Evolutionary conservation across 768 basidiomycete species (phyloP).

Genomic region (Macrolepiota albuminosa): DNA sequence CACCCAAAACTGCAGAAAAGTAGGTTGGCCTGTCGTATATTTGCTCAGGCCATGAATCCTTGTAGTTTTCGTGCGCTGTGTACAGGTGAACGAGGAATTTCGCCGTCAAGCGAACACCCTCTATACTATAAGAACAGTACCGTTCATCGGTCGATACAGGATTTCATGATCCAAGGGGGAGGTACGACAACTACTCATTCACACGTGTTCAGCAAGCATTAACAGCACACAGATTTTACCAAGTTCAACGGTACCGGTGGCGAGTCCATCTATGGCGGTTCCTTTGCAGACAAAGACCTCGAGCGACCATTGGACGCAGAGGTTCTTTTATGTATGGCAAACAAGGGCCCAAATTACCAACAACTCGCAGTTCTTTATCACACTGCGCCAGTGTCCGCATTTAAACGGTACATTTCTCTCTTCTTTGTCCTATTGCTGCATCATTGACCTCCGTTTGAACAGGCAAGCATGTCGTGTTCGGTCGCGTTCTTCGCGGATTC

Average conservation of each 20-base stretch:
- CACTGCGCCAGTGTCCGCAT: conserved; percentile 70
- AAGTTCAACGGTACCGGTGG: conserved; percentile 77
- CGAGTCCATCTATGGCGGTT: conserved; percentile 73
- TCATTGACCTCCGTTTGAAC: background rate
- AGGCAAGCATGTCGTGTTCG: conserved; percentile 54
- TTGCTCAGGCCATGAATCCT: conserved; percentile 2
- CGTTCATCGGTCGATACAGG: conserved; percentile 73
- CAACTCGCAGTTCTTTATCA: conserved; percentile 84
- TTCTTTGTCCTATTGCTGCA: background rate
- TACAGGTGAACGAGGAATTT: conserved; percentile 81
- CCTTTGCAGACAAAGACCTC: conserved; percentile 78
- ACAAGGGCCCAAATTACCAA: conserved; percentile 80
- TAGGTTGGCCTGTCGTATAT: conserved; percentile 20
- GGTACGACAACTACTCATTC: conserved; percentile 41
- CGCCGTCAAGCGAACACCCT: conserved; percentile 53
- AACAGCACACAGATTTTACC: conserved; percentile 54
- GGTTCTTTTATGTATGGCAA: conserved; percentile 88
- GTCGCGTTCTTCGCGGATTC: conserved; percentile 54
- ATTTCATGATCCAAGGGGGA: conserved; percentile 81
- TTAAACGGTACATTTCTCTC: conserved; percentile 49
- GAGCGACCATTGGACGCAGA: conserved; percentile 56
- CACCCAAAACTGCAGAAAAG: conserved; percentile 82
- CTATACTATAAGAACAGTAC: conserved; percentile 80
- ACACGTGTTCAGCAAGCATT: background rate
- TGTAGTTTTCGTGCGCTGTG: conserved; percentile 79